A percentile compares a stretch with the other conserved stretches of the same genome.
phyloP scores from a whole-genome alignment of 805 yeast species.

The Monosporozyma siamensis region DNA sequence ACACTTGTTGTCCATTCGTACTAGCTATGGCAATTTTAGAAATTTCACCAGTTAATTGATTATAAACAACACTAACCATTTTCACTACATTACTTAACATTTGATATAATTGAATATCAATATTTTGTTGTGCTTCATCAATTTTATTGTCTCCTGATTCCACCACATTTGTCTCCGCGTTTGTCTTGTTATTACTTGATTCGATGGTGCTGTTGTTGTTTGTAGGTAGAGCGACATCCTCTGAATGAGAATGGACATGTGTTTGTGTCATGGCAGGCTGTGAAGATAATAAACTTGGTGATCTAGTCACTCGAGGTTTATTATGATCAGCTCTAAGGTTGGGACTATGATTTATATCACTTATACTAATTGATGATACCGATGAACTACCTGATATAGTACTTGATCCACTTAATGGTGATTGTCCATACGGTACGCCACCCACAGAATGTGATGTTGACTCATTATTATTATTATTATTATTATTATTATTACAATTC shows the following conservation, averaged over 20 bases:
- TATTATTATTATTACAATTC: too few relatives aligned
- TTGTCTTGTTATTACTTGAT: background rate
- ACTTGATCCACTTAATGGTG: slow-evolving; percentile 4
- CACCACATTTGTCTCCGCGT: too few relatives aligned
- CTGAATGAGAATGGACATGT: background rate
- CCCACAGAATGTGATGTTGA: background rate
- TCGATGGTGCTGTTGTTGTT: background rate
- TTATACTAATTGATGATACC: background rate
- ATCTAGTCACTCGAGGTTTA: slow-evolving; percentile 1
- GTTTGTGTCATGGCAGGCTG: background rate
- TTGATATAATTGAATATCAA: slow-evolving; percentile 59
- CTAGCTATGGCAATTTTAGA: slow-evolving; percentile 52
- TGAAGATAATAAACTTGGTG: slow-evolving; percentile 2
- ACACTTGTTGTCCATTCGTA: slow-evolving; percentile 33
- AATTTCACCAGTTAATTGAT: slow-evolving; percentile 61
- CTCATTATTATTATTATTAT: background rate
- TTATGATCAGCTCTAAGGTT: background rate
- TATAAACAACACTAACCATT: slow-evolving; percentile 68
- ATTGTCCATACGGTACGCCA: background rate
- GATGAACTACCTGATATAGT: slow-evolving; percentile 2
- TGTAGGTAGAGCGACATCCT: background rate
- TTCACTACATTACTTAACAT: slow-evolving; percentile 53
- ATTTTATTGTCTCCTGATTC: background rate
- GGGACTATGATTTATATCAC: background rate
- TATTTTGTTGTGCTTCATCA: slow-evolving; percentile 34